These are phyloP conservation scores for Claviceps sorghi DNA, from an alignment of 2,329 filamentous ascomycete species.

Conservation along the genomic window DNA sequence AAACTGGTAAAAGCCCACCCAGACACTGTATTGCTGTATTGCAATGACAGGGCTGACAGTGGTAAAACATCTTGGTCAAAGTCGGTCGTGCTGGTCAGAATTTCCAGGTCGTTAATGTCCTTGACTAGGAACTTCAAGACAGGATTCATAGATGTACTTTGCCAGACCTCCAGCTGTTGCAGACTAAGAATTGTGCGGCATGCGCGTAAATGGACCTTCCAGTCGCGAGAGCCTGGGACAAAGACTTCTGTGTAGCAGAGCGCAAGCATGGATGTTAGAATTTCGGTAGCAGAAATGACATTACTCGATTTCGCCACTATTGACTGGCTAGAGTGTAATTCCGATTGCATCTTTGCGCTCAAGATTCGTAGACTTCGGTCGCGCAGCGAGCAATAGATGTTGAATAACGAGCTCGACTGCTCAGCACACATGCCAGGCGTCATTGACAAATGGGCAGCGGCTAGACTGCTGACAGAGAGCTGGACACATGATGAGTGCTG, in stretches of 20 bases:
- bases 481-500: conserved; percentile 8
- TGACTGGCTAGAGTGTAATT: background rate
- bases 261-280: conserved; percentile 5
- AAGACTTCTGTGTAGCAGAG: conserved; percentile 7
- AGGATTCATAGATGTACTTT: background rate
- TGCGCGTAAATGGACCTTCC: conserved; percentile 6
- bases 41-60: background rate
- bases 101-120: conserved; percentile 5
- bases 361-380: conserved; percentile 2
- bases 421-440: background rate
- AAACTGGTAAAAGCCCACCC: conserved; percentile 5
- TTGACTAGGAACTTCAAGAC: conserved; percentile 5
- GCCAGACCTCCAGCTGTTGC: background rate
- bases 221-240: conserved; percentile 4
- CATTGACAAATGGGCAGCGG: conserved; percentile 6
- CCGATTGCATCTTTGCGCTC: conserved; percentile 3
- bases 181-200: conserved; percentile 4
- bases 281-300: background rate
- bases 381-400: conserved; percentile 1
- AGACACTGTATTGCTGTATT: background rate
- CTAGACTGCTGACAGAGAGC: conserved; percentile 6
- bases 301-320: background rate
- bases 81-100: conserved; percentile 1
- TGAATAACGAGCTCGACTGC: background rate
- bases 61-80: conserved; percentile 2